Evolutionary conservation across 2,329 filamentous ascomycete genomes (phyloP), one percentile per base, ranked within the genome.

Genomic region (Cladophialophora chaetospira): DNA sequence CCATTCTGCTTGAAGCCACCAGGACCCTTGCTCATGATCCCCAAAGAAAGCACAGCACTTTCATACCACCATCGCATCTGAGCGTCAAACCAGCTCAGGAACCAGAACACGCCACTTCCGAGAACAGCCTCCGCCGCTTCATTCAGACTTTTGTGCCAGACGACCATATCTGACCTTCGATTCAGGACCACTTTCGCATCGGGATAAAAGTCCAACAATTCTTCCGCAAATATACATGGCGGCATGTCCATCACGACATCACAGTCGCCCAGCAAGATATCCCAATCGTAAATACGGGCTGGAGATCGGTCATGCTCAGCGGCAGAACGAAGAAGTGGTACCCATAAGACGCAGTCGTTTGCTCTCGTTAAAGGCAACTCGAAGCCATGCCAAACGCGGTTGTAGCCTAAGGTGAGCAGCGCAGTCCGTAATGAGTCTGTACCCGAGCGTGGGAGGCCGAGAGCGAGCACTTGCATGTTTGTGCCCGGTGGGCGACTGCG

Each of bases 191-290:
- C 45, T 29, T 42, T 50, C 33, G 51, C 56, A 21, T 55, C 6
- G 11, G 56, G 56, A 15, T 58, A 58, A 3, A 53, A 55, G 19
- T 43, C 56, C 17, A 58, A 25, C n/a, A 48, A 5, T 28, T 55
- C 52, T 23, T 50, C 29, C 3, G 46, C 36, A 26, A 58, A 56
- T 25, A 40, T 23, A n/a, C 23, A 28, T 13, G 26, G 38, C 4
- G 56, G 52, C 33, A 33, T 21, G 33, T 48, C 56, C 28, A 50
- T 35, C 5, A 55, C 46, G 23, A 33, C 49, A 47, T 42, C 45
- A 35, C 55, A 55, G 13, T 55, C 19, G 10, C 17, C 38, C 13
- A 55, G 31, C 13, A 58, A 15, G 5, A 31, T 44, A n/a, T 55
- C 52, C 17, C 25, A 49, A 42, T 53, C 55, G 25, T 25, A 26